Base-by-base conservation (phyloP, 2,329 filamentous ascomycete genomes). In the Cytospora piceae region DNA sequence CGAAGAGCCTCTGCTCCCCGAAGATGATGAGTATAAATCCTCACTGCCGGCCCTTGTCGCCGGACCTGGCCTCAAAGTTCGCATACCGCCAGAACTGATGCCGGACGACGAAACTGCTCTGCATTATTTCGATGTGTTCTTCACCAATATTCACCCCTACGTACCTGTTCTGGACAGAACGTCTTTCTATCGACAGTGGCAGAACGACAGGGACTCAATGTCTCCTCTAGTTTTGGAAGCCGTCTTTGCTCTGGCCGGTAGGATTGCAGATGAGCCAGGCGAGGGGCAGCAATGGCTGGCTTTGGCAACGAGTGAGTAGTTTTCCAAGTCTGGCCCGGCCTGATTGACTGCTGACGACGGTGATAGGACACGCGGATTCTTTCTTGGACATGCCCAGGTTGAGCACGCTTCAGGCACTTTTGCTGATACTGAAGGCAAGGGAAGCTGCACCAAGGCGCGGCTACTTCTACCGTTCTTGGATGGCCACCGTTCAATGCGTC, bases 401-500 rank as follows among this genome's bases (percentile, higher is more conserved):
- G 56, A 97, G 93, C 77, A 98, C 95, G 0, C 88, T 98, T 12
- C 94, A 98, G 78, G 94, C 93, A 3, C 82, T 97, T 68, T 80
- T 97, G 54, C 89, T 98, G 54, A 83, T 97, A 22, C 80, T 97
- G 53, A 98, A 98, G 76, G 95, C 94, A 1, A 87, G 93, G 69
- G 94, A 98, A 77, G 91, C 92, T n/a, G 88, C 91, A 11, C 94
- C 94, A 0, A 96, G 96, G 74, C 88, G 92, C 67, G 95, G 95
- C 1, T 98, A 98, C 75, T 98, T 95, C 77, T 98, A 95, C 78
- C 89, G 94, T 46, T 98, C 95, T 0, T 98, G 95, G 94, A 96
- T 97, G 87, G 92, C 91, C 6, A 88, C 96, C 24, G 94, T 97
- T 61, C 92, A 94, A 67, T 93, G 94, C 69, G 90, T 96, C 9